phyloP scores from a whole-genome alignment of 2,329 filamentous ascomycete genomes.

The Penicillium sp. region DNA sequence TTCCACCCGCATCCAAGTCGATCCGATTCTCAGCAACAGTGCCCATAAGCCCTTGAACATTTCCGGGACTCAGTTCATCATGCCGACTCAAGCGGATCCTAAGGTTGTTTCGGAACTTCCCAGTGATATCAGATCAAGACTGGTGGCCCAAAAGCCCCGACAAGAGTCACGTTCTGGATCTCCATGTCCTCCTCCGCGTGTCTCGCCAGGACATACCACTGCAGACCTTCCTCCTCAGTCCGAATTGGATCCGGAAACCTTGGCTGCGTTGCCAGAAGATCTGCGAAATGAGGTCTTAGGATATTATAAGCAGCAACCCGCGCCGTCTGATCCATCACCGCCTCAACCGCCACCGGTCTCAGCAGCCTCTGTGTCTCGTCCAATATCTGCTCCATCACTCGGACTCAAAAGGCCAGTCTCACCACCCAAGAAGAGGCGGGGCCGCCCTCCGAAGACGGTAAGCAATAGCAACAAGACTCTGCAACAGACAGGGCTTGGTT shows the following conservation, averaged over 20 bases:
- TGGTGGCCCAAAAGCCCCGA: conserved; percentile 55
- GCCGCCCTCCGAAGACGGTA: conserved; percentile 50
- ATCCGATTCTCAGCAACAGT: conserved; percentile 33
- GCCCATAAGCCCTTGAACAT: conserved; percentile 67
- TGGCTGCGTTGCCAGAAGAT: conserved; percentile 77
- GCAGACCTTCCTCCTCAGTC: conserved; percentile 57
- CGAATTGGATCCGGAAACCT: conserved; percentile 78
- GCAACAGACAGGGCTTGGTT: conserved; percentile 68
- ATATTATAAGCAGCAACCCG: conserved; percentile 53
- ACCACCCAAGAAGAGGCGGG: conserved; percentile 63
- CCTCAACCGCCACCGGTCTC: conserved; percentile 31
- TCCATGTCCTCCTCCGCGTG: conserved; percentile 32
- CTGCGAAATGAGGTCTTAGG: conserved; percentile 78
- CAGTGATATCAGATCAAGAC: conserved; percentile 70
- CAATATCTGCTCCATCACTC: conserved; percentile 34
- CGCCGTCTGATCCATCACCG: conserved; percentile 17
- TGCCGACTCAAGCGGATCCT: conserved; percentile 76
- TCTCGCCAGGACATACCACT: conserved; percentile 22
- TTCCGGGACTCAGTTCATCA: conserved; percentile 82
- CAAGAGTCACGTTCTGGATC: conserved; percentile 26
- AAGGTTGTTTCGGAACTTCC: conserved; percentile 79
- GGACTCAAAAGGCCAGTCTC: conserved; percentile 49
- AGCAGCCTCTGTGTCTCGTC: conserved; percentile 45
- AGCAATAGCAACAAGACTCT: conserved; percentile 55
- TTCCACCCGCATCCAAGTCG: conserved; percentile 27